These are phyloP conservation scores for Metroxylon sagu DNA, from an alignment of 176 grass and related monocot genomes.

Conservation along the genomic window DNA sequence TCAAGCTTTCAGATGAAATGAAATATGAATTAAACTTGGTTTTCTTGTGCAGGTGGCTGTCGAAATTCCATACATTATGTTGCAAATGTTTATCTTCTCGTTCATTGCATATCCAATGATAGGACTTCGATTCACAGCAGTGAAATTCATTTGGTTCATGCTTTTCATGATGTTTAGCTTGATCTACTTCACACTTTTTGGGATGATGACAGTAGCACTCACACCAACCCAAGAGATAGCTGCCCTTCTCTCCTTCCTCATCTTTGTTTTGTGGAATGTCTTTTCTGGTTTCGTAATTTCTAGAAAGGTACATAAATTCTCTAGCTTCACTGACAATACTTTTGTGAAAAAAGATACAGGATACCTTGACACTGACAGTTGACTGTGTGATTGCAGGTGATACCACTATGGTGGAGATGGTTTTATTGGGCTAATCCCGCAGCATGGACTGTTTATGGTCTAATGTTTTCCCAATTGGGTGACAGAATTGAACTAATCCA, in stretches of 20 bases:
- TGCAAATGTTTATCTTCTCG: conserved; percentile 44
- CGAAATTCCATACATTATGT: conserved; percentile 57
- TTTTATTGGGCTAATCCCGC: conserved; percentile 47
- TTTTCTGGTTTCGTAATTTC: conserved; percentile 62
- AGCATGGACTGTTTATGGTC: conserved; percentile 37
- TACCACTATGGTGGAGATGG: conserved; percentile 54
- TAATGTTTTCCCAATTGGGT: conserved; percentile 39
- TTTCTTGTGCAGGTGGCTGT: conserved; percentile 30
- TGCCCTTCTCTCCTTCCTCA: conserved; percentile 46
- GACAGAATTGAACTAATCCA: conserved; percentile 21
- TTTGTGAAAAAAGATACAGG: too few relatives aligned
- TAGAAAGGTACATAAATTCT: conserved; percentile 42
- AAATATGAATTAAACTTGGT: not conserved
- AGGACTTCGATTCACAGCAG: conserved; percentile 36
- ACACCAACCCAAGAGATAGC: conserved; percentile 72
- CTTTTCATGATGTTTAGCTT: conserved; percentile 57
- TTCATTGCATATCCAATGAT: conserved; percentile 61
- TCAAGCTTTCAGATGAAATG: too few relatives aligned
- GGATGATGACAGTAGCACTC: conserved; percentile 72
- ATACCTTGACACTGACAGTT: not conserved
- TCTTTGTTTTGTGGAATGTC: conserved; percentile 68
- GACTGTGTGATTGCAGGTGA: conserved; percentile 21
- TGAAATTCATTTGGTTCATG: conserved; percentile 57
- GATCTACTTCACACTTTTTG: conserved; percentile 59
- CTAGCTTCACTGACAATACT: not conserved